Base-by-base conservation (phyloP, 2,329 filamentous ascomycete species). In the Neonectria hederae region DNA sequence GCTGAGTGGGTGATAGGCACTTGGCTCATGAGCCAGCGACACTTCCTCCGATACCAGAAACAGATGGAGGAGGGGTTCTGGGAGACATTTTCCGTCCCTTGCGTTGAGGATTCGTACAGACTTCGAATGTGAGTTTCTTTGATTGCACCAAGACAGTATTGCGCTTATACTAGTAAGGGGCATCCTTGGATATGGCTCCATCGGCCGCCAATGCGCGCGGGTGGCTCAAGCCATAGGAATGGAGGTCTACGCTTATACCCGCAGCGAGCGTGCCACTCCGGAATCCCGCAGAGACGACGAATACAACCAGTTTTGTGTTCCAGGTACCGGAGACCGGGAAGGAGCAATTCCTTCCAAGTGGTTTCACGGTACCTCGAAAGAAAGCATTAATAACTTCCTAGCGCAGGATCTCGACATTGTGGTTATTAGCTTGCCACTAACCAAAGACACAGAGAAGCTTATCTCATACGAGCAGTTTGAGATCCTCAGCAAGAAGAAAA, bases 221-320 rank as follows among this genome's bases (percentile, higher is more conserved):
- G 81, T 90, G 8, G 84, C 83, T 2, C 78, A 82, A 19, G 87
- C 87, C 2, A 76, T 90, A 70, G 90, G 90, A 5, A 90, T 90
- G 85, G 81, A 87, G 48, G 85, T 93, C 1, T 81, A 90, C 68
- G 90, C 89, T 1, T 91, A 89, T 76, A 92, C 90, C 0, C 86
- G 87, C 0, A 84, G 82, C 2, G 85, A 88, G 0, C 86, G 87
- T 38, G 69, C 81, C 2, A 91, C 89, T 0, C 82, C 86, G 0
- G 87, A 87, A 60, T 86, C 85, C 11, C 84, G 83, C 55, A 79
- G 76, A 46, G 87, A 92, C 72, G 75, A 77, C 8, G 79, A 76
- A 45, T 87, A 92, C 72, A 75, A 77, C 9, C 86, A 87, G 14
- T 92, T 88, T 75, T 86, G 87, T 65, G 84, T 92, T 0, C 88